Base-by-base conservation (phyloP, 768 basidiomycete species). In the Boletus huronensis region DNA sequence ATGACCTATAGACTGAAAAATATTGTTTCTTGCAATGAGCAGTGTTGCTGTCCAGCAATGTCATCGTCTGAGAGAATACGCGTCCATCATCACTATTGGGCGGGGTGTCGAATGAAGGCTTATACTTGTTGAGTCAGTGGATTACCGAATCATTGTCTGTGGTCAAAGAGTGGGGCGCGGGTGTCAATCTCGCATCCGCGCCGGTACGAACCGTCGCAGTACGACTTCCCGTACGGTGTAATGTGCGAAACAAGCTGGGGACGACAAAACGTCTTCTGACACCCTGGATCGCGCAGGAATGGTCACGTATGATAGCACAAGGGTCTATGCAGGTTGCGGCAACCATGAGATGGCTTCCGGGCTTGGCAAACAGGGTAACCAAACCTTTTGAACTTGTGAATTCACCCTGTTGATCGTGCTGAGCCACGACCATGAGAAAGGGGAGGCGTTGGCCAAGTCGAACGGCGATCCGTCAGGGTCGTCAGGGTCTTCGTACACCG, bases 371-470 rank as follows among this genome's bases (percentile, higher is more conserved):
- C 25, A 35, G 16, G 42, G 55, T 5, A 25, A 28, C 87, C 93
- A 16, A 23, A 92, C 96, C 83, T 99, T 99, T 73, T 94, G 93
- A 5, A 98, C 96, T 67, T 97, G 93, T 0, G 92, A 86, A 69
- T 96, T 98, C 13, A 98, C 96, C 35, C 97, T 84, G 67, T 97
- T 98, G 57, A 99, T 82, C 1, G 97, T 99, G 71, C 92, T 93
- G 28, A 99, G 80, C 95, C 94, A 98, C 13, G 90, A 82, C 97
- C 97, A 99, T 10, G 86, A 76, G 64, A 91, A 90, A 2, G 90
- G 89, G 19, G 80, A 73, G 2, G 81, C 72, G 51, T 91, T 89
- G 54, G 81, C 80, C 2, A 90, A 74, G 23, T 79, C 70, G 60
- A 87, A 82, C 0, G 83, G 80, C 3, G 89, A 93, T 0, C 77